Percentiles rank a stretch among this genome's conserved stretches.
phyloP scores from a whole-genome alignment of 495 filamentous ascomycete genomes.

The Parathielavia hyrcaniae region DNA sequence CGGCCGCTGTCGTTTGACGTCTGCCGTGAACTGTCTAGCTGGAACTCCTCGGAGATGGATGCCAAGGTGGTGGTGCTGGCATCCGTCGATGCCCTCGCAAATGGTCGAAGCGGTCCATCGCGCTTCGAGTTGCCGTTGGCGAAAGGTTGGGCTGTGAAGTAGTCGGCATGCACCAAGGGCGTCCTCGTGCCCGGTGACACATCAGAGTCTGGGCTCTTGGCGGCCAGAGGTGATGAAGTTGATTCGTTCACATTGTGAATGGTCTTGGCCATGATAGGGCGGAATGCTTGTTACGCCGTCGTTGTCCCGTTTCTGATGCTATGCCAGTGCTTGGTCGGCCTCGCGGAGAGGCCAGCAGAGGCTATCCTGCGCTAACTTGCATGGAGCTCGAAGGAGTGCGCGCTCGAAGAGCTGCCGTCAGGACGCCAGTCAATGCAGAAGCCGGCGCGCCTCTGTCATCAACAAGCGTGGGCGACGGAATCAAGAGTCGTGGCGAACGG shows the following conservation, averaged over 20 bases:
- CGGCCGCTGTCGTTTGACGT: constrained; percentile 24
- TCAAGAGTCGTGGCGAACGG: too few relatives aligned
- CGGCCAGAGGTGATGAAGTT: constrained; percentile 20
- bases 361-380: constrained; percentile 37
- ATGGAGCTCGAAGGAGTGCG: constrained; percentile 29
- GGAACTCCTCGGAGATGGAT: constrained; percentile 20
- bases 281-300: neutral
- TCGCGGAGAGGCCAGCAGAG: constrained; percentile 44
- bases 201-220: constrained; percentile 37
- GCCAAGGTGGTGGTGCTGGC: constrained; percentile 24
- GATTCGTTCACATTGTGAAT: constrained; percentile 28
- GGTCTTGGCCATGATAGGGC: constrained; percentile 27
- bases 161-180: constrained; percentile 29
- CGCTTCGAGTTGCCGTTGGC: constrained; percentile 12
- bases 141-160: constrained; percentile 28
- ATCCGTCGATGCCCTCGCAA: constrained; percentile 22
- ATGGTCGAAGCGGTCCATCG: constrained; percentile 11
- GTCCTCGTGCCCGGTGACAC: constrained; percentile 38
- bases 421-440: neutral
- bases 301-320: constrained; percentile 12
- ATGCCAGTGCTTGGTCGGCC: constrained; percentile 40
- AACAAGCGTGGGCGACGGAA: too few relatives aligned
- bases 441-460: neutral
- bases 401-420: neutral
- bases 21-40: constrained; percentile 20